These are phyloP conservation scores for Penicillium parvum DNA, from an alignment of 495 filamentous ascomycete genomes.

Conservation along the genomic window DNA sequence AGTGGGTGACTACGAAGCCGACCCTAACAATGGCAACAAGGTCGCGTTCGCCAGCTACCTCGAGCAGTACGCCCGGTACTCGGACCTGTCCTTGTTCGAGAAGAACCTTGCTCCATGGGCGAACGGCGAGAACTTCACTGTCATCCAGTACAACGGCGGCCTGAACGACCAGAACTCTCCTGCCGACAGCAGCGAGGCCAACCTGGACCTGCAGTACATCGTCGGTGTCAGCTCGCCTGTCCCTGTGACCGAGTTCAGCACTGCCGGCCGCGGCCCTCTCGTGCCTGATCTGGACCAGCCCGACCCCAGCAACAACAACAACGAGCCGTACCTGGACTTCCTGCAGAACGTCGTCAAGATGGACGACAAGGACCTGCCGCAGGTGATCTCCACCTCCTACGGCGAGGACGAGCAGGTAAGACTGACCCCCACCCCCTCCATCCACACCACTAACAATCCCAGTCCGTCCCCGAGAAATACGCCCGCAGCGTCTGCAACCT, in stretches of 20 bases:
- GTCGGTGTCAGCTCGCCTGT: slow-evolving; percentile 54
- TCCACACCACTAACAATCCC: slow-evolving; percentile 10
- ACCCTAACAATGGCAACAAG: slow-evolving; percentile 34
- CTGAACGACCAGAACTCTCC: slow-evolving; percentile 47
- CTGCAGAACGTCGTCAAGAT: slow-evolving; percentile 56
- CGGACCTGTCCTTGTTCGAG: slow-evolving; percentile 56
- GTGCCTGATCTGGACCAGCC: slow-evolving; percentile 60
- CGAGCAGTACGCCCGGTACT: slow-evolving; percentile 59
- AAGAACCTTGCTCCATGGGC: slow-evolving; percentile 50
- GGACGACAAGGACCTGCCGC: slow-evolving; percentile 54
- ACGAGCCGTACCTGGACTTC: slow-evolving; percentile 75
- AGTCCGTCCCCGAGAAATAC: slow-evolving; percentile 66
- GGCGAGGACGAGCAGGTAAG: slow-evolving; percentile 67
- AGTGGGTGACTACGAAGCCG: slow-evolving; percentile 48
- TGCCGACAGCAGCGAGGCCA: slow-evolving; percentile 58
- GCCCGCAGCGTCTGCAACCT: slow-evolving; percentile 65
- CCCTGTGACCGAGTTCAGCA: slow-evolving; percentile 63
- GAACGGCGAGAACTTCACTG: slow-evolving; percentile 57
- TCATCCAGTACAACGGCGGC: slow-evolving; percentile 55
- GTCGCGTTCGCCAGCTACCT: slow-evolving; percentile 66
- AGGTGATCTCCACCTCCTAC: slow-evolving; percentile 74
- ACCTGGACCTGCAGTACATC: slow-evolving; percentile 72
- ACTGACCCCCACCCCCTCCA: background rate
- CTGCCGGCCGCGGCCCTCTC: slow-evolving; percentile 58
- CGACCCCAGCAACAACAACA: slow-evolving; percentile 48